A percentile compares a stretch with the other conserved stretches of the same genome.
phyloP scores from a whole-genome alignment of 2,329 filamentous ascomycete genomes.

The Fonsecaea nubica region DNA sequence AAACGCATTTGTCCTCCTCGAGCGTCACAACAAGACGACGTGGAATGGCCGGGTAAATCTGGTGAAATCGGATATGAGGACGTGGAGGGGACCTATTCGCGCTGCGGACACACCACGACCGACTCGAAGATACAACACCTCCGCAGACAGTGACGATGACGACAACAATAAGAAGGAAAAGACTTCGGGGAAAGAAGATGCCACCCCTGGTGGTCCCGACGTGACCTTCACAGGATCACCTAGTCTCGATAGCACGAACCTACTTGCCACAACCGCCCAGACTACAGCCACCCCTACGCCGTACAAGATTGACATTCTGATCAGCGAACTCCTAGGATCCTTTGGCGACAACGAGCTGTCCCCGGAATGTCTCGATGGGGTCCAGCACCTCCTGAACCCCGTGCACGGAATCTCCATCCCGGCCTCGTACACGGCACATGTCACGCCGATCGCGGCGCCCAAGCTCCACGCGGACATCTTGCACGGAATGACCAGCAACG shows the following conservation, averaged over 20 bases:
- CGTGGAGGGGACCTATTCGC: slow-evolving; percentile 79
- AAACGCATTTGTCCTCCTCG: slow-evolving; percentile 91
- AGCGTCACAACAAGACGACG: slow-evolving; percentile 80
- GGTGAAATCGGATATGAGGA: slow-evolving; percentile 95
- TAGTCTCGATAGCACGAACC: slow-evolving; percentile 53
- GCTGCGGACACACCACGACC: slow-evolving; percentile 22
- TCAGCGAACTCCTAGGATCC: slow-evolving; percentile 92
- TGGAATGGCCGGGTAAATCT: slow-evolving; percentile 84
- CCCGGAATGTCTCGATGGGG: slow-evolving; percentile 93
- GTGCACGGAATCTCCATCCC: slow-evolving; percentile 91
- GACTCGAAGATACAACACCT: slow-evolving; percentile 36
- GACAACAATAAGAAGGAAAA: slow-evolving; percentile 34
- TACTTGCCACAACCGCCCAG: slow-evolving; percentile 22
- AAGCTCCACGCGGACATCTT: slow-evolving; percentile 82
- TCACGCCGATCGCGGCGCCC: slow-evolving; percentile 89
- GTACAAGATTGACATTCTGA: slow-evolving; percentile 77
- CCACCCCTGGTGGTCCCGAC: slow-evolving; percentile 39
- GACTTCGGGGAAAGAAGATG: slow-evolving; percentile 45
- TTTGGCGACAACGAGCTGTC: slow-evolving; percentile 98
- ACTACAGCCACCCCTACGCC: slow-evolving; percentile 35
- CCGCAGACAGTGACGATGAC: slow-evolving; percentile 42
- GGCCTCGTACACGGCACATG: slow-evolving; percentile 87
- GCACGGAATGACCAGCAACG: slow-evolving; percentile 64
- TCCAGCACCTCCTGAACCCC: slow-evolving; percentile 84
- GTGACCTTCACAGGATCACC: slow-evolving; percentile 52